Evolutionary conservation across 129 eudicot genomes (phyloP).

Genomic region (Helianthus tuberosus): DNA sequence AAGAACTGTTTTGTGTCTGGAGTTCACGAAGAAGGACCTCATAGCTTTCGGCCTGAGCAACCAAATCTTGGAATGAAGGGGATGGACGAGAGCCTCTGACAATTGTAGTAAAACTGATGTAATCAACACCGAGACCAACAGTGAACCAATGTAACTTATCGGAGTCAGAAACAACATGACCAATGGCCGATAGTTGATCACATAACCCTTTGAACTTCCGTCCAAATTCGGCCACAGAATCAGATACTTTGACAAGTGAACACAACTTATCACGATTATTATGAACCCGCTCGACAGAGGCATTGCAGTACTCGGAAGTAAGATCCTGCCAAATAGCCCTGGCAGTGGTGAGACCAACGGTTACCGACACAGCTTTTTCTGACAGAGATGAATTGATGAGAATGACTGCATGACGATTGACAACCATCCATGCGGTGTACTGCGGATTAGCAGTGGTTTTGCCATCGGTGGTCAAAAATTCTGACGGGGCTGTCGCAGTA

Average conservation of each 20-base stretch:
- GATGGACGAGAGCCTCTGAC: too few relatives aligned
- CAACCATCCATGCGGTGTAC: neutral
- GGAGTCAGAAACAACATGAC: neutral
- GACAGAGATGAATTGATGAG: too few relatives aligned
- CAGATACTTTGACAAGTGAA: neutral
- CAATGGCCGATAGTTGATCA: neutral
- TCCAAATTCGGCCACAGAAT: neutral
- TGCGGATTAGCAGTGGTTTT: neutral
- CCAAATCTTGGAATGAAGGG: neutral
- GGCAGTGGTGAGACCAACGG: too few relatives aligned
- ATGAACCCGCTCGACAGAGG: neutral
- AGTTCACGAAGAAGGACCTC: neutral
- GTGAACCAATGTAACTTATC: too few relatives aligned
- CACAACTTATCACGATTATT: neutral
- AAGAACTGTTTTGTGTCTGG: neutral
- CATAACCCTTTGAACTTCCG: neutral
- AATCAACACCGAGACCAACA: too few relatives aligned
- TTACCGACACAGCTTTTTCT: too few relatives aligned
- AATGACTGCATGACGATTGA: too few relatives aligned
- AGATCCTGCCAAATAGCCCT: too few relatives aligned
- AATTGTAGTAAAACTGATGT: too few relatives aligned
- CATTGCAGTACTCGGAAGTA: neutral
- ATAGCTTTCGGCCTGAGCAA: conserved; percentile 4
- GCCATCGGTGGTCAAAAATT: neutral
- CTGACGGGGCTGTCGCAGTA: neutral